Base-by-base conservation (phyloP, 78 protist genomes). In the Monocercomonoides exilis region DNA sequence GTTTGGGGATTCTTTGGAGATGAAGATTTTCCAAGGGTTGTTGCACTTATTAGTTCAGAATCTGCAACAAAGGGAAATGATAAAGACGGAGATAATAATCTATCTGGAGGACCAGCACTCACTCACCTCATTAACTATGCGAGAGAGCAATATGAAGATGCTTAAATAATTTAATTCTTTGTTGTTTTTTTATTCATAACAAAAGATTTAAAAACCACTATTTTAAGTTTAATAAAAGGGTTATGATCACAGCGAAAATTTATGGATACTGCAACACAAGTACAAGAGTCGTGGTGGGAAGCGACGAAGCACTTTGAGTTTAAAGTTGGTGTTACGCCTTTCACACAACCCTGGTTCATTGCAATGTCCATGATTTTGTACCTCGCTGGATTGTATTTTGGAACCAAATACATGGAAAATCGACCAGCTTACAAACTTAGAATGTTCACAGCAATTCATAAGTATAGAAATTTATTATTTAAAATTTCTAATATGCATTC, bases 11-110 rank as follows among this genome's bases (percentile, higher is more conserved):
- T 5, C 5, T 79, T 79, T 79, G 82, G 82, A 21, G 82, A 79
- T 6, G 82, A 79, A 41, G 36, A 5, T 5, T 79, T 79, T 41
- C 82, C 82, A 32, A 6, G 82, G 11, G 11, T 79, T 32, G 82
- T 79, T 6, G 82, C 82, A 6, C 43, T 79, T 29, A 79, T 79
- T 21, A 32, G 42, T 21, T 79, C 82, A 6, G 82, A 79, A 21
- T 79, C 82, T 5, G 82, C 82, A 6, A 79, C 6, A 32, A 6
- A 79, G 36, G 82, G 43, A 21, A 6, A 21, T 6, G 82, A 79
- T 21, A 79, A 79, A 41, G 42, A 79, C 82, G 82, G 82, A 6
- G 82, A 79, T 21, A 79, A 79, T 21, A 79, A 79, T 41, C 82
- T 79, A 33, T 79, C 82, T 4, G 82, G 82, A 21, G 82, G 82